Evolutionary conservation across 306 rosid species (phyloP).

Genomic region (Macrotyloma uniflorum): DNA sequence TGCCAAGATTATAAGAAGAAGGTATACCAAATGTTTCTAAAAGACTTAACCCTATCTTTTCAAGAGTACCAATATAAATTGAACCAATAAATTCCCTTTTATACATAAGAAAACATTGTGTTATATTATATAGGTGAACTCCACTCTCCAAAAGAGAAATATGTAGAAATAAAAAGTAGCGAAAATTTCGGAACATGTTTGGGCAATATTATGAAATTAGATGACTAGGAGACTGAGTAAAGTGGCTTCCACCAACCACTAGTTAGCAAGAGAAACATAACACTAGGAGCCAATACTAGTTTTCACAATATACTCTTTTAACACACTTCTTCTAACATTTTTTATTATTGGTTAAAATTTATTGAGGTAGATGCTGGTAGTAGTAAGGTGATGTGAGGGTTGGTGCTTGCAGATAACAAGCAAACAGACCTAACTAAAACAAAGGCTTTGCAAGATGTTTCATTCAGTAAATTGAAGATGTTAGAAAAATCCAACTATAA

Average conservation of each 20-base stretch:
- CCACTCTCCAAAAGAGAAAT: neutral
- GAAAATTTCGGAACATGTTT: conserved; percentile 15
- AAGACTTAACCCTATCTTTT: neutral
- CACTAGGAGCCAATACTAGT: conserved; percentile 9
- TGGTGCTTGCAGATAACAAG: neutral
- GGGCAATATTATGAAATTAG: neutral
- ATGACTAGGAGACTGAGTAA: neutral
- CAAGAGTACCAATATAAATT: neutral
- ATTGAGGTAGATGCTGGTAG: neutral
- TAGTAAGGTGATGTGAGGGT: neutral
- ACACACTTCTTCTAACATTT: neutral
- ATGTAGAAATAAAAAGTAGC: neutral
- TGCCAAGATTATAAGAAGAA: neutral
- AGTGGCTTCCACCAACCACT: conserved; percentile 16
- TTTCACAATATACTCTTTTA: neutral
- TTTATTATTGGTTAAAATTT: neutral
- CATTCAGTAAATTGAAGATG: conserved; percentile 43
- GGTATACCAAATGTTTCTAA: neutral
- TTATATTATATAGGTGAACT: neutral
- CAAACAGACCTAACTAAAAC: conserved; percentile 17
- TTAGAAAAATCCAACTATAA: conserved; percentile 50
- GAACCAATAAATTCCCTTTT: neutral
- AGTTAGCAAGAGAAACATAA: neutral
- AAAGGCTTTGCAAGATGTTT: conserved; percentile 36
- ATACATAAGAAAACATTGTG: neutral